These are phyloP conservation scores for Leccinum uliginosum DNA, from an alignment of 768 basidiomycete genomes.

Conservation along the genomic window DNA sequence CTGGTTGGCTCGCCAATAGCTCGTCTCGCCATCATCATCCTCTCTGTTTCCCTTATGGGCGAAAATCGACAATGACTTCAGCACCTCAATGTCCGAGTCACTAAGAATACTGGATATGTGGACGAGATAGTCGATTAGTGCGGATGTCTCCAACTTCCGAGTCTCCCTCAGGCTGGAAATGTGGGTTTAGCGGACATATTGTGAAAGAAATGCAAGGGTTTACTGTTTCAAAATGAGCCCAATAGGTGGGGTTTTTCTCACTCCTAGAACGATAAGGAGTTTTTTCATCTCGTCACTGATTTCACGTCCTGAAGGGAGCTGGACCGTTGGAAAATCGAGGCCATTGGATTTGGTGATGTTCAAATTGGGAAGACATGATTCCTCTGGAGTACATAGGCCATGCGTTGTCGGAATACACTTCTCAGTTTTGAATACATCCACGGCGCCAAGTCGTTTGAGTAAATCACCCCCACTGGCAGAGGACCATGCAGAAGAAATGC, in stretches of 20 bases:
- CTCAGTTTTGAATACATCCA: background rate
- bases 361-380: background rate
- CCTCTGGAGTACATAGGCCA: background rate
- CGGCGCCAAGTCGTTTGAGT: too few species aligned
- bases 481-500: constrained; percentile 45
- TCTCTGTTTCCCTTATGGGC: constrained; percentile 30
- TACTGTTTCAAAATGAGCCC: background rate
- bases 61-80: constrained; percentile 36
- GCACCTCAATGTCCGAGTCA: background rate
- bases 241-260: background rate
- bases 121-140: constrained; percentile 3
- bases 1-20: constrained; percentile 59
- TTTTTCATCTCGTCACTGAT: background rate
- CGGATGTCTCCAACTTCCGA: background rate
- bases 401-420: background rate
- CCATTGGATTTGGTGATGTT: background rate
- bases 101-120: background rate
- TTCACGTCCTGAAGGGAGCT: background rate
- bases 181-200: background rate
- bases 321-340: background rate
- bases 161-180: background rate
- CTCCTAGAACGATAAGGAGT: background rate
- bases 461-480: background rate
- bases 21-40: constrained; percentile 28
- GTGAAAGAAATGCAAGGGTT: background rate